Conservation (phyloP, 148 eudicot genomes). For the Diospyros kaki region DNA sequence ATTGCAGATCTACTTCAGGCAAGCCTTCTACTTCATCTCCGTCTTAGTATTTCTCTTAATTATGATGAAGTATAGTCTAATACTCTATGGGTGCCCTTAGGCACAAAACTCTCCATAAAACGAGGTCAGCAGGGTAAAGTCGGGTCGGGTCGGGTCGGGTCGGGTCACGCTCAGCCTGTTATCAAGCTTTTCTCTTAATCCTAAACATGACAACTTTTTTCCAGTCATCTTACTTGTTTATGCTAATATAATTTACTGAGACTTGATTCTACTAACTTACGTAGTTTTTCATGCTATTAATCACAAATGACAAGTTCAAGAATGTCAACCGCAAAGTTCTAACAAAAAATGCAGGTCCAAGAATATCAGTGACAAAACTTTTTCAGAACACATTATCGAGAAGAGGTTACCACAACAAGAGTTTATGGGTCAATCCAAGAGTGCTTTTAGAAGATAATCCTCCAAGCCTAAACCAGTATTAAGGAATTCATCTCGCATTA, state of each 20-base stretch:
- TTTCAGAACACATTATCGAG: background rate
- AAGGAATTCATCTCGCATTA: background rate
- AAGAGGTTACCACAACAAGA: background rate
- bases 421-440: background rate
- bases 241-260: background rate
- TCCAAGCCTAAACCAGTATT: background rate
- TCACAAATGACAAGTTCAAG: conserved; percentile 2
- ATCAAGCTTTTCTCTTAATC: too few relatives aligned
- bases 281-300: background rate
- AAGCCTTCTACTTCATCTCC: too few relatives aligned
- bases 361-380: background rate
- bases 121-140: too few relatives aligned
- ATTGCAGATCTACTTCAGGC: too few relatives aligned
- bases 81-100: too few relatives aligned
- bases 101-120: too few relatives aligned
- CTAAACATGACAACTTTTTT: too few relatives aligned
- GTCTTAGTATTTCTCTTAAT: too few relatives aligned
- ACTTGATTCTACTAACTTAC: background rate
- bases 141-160: too few relatives aligned
- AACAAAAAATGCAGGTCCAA: background rate
- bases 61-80: too few relatives aligned
- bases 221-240: background rate
- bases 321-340: background rate
- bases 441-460: background rate
- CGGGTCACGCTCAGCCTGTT: too few relatives aligned